These are phyloP conservation scores for Chlamydomonas reinhardtii DNA, from an alignment of 163 green algal genomes.

Conservation along the genomic window DNA sequence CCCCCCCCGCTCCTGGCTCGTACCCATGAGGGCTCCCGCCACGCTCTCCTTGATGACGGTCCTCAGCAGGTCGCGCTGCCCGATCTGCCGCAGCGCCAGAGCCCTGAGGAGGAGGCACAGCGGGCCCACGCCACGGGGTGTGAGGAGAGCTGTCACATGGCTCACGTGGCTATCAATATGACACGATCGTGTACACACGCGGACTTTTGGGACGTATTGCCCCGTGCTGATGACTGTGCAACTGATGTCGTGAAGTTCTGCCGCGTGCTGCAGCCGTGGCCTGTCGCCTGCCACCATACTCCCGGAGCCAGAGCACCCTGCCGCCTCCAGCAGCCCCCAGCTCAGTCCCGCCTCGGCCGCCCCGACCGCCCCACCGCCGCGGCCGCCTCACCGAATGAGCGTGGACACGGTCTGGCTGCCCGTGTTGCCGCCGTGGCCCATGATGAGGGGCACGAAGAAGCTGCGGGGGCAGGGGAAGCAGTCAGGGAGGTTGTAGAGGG, in stretches of 20 bases:
- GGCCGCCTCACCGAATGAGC: constrained; percentile 60
- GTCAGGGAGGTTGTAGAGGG: too few relatives aligned
- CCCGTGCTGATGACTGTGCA: too few relatives aligned
- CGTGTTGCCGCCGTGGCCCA: constrained; percentile 85
- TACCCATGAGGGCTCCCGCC: constrained; percentile 71
- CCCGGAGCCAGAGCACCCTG: too few relatives aligned
- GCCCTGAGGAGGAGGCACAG: constrained; percentile 6
- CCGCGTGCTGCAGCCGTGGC: too few relatives aligned
- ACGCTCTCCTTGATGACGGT: constrained; percentile 65
- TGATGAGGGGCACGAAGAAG: constrained; percentile 80
- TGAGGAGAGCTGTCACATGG: too few relatives aligned
- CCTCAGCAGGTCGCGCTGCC: constrained; percentile 51
- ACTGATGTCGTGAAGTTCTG: too few relatives aligned
- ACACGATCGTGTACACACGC: too few relatives aligned
- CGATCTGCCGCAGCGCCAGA: constrained; percentile 60
- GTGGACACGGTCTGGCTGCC: constrained; percentile 78
- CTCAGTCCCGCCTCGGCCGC: too few relatives aligned
- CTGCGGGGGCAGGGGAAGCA: background rate
- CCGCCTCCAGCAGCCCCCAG: too few relatives aligned
- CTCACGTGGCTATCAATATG: too few relatives aligned
- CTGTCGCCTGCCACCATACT: too few relatives aligned
- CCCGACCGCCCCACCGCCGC: background rate
- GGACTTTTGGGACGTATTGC: too few relatives aligned
- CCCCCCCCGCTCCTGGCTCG: constrained; percentile 17
- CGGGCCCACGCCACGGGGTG: background rate